Evolutionary conservation across 129 eudicot species (phyloP).

Genomic region (Flaveria brownii): DNA sequence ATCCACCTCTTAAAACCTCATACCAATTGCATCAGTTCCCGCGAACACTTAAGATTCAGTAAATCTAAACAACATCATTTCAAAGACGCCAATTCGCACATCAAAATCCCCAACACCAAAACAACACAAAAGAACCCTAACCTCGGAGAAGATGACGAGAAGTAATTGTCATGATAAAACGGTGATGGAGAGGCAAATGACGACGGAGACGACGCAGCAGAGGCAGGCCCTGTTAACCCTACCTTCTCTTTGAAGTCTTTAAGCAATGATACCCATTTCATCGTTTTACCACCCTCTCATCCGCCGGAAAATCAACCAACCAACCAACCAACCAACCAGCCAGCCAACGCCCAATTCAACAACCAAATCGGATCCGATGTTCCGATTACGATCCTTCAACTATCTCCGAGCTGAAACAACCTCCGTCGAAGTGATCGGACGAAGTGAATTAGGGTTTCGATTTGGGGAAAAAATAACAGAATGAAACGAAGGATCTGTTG

Average conservation of each 20-base stretch:
- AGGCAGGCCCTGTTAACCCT: constrained; percentile 66
- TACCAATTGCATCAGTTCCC: neutral
- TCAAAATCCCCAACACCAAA: neutral
- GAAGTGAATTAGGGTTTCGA: constrained; percentile 45
- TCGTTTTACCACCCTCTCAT: constrained; percentile 60
- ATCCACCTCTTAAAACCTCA: constrained; percentile 36
- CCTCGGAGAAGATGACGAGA: constrained; percentile 52
- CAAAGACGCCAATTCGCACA: neutral
- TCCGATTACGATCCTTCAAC: constrained; percentile 40
- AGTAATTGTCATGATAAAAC: constrained; percentile 41
- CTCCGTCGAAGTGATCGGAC: constrained; percentile 41
- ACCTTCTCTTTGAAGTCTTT: constrained; percentile 94
- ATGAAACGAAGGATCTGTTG: constrained; percentile 17
- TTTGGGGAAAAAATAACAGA: constrained; percentile 33
- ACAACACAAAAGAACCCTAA: constrained; percentile 21
- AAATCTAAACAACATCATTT: neutral
- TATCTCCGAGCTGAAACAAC: constrained; percentile 33
- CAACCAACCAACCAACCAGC: constrained; percentile 18
- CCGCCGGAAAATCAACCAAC: constrained; percentile 34
- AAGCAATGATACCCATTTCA: constrained; percentile 99
- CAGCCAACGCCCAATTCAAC: constrained; percentile 21
- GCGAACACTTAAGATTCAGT: neutral
- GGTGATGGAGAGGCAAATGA: constrained; percentile 52
- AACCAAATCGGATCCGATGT: constrained; percentile 47
- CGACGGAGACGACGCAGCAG: constrained; percentile 41